Evolutionary conservation across 306 rosid species (phyloP).

Genomic region (Aeschynomene evenia): DNA sequence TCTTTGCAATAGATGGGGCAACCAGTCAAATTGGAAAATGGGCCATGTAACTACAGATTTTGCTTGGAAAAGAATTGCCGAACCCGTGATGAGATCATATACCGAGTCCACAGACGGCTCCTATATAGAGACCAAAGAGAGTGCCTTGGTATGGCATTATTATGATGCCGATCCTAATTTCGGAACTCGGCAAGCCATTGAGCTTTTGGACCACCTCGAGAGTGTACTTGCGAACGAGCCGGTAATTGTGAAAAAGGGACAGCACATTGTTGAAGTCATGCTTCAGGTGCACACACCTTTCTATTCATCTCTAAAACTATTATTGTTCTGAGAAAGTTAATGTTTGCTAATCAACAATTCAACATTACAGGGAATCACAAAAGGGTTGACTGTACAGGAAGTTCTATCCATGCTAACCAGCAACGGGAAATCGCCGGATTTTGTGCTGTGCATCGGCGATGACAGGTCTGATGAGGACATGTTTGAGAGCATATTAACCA

Average conservation of each 20-base stretch:
- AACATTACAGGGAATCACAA: conserved; percentile 41
- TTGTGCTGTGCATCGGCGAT: conserved; percentile 46
- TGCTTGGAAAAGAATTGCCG: conserved; percentile 78
- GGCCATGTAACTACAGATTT: conserved; percentile 51
- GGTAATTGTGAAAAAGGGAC: conserved; percentile 82
- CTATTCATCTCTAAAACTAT: conserved; percentile 1
- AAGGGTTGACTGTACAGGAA: conserved; percentile 37
- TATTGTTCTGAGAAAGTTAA: conserved; percentile 17
- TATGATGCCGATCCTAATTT: conserved; percentile 74
- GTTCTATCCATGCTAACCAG: conserved; percentile 33
- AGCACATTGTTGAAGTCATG: conserved; percentile 77
- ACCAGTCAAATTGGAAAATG: conserved; percentile 62
- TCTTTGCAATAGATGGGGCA: conserved; percentile 60
- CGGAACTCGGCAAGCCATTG: conserved; percentile 82
- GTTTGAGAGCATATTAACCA: conserved; percentile 65
- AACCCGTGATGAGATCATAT: conserved; percentile 76
- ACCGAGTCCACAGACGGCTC: conserved; percentile 88
- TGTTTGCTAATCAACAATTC: not conserved
- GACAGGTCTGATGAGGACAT: conserved; percentile 51
- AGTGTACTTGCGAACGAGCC: conserved; percentile 88
- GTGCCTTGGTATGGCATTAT: conserved; percentile 91
- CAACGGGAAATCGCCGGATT: conserved; percentile 30
- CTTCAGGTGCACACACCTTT: conserved; percentile 64
- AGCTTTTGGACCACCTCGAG: conserved; percentile 78
- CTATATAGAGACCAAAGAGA: conserved; percentile 70